phyloP scores from a whole-genome alignment of 768 basidiomycete genomes.

The Favolaschia claudopus region DNA sequence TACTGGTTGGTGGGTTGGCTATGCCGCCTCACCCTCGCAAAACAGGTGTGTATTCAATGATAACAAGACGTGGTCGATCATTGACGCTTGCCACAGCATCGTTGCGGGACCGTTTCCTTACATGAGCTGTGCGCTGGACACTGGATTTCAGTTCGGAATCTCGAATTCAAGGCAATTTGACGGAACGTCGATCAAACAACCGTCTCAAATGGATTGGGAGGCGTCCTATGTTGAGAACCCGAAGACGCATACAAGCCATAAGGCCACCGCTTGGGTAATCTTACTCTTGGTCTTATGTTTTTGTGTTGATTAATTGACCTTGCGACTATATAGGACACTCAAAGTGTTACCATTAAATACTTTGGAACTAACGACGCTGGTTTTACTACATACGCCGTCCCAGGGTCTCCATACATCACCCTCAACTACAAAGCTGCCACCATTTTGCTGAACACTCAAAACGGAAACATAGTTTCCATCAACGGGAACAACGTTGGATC shows the following conservation, averaged over 20 bases:
- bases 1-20: conserved; percentile 46
- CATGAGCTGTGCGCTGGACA: conserved; percentile 35
- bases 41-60: conserved; percentile 26
- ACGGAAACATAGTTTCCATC: conserved; percentile 40
- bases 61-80: neutral
- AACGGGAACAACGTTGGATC: conserved; percentile 32
- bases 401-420: conserved; percentile 44
- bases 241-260: conserved; percentile 37
- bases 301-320: neutral
- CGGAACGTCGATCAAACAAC: conserved; percentile 41
- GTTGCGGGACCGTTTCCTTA: conserved; percentile 43
- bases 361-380: conserved; percentile 38
- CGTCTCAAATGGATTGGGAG: conserved; percentile 41
- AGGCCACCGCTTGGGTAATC: conserved; percentile 41
- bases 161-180: conserved; percentile 39
- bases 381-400: conserved; percentile 40
- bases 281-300: neutral
- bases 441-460: conserved; percentile 36
- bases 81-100: conserved; percentile 24
- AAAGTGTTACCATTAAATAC: conserved; percentile 45
- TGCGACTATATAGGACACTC: conserved; percentile 33
- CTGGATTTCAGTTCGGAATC: conserved; percentile 39
- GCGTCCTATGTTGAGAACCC: conserved; percentile 40
- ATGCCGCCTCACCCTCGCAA: conserved; percentile 33
- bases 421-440: conserved; percentile 40